These are phyloP conservation scores for Myrica gale DNA, from an alignment of 306 rosid genomes.

Conservation along the genomic window DNA sequence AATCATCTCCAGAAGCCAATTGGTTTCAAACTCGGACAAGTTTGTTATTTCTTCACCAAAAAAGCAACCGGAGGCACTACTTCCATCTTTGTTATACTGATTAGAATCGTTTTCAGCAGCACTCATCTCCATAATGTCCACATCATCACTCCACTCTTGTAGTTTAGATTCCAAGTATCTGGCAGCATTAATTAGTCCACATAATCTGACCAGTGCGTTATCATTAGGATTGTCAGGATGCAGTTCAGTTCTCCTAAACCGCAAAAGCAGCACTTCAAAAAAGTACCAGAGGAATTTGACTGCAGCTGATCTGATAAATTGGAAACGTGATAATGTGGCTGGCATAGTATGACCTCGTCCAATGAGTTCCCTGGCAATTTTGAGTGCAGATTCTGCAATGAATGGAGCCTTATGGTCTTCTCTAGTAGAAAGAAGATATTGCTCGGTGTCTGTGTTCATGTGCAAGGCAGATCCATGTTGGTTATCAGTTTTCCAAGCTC, in stretches of 20 bases:
- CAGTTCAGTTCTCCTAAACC: slow-evolving; percentile 48
- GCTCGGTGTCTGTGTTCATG: slow-evolving; percentile 27
- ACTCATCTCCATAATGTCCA: slow-evolving; percentile 69
- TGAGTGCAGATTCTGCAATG: slow-evolving; percentile 52
- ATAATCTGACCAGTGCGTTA: slow-evolving; percentile 37
- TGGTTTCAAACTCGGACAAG: slow-evolving; percentile 63
- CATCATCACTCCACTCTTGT: slow-evolving; percentile 63
- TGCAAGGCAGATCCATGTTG: slow-evolving; percentile 32
- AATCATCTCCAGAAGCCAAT: slow-evolving; percentile 73
- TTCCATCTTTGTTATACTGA: slow-evolving; percentile 28
- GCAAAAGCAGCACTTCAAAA: slow-evolving; percentile 52
- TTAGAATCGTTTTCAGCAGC: slow-evolving; percentile 52
- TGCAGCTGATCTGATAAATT: slow-evolving; percentile 60
- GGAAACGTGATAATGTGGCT: slow-evolving; percentile 35
- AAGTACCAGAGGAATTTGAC: slow-evolving; percentile 70
- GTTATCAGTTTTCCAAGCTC: slow-evolving; percentile 44
- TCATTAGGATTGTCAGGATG: slow-evolving; percentile 36
- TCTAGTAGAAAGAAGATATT: slow-evolving; percentile 38
- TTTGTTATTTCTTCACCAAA: slow-evolving; percentile 57
- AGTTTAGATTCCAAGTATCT: slow-evolving; percentile 55
- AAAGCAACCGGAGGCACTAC: slow-evolving; percentile 36
- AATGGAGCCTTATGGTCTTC: slow-evolving; percentile 62
- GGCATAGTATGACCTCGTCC: slow-evolving; percentile 65
- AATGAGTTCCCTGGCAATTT: slow-evolving; percentile 62
- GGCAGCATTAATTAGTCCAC: slow-evolving; percentile 61